Conservation (phyloP, 1,284 basidiomycete species). For the Amylostereum chailletii region DNA sequence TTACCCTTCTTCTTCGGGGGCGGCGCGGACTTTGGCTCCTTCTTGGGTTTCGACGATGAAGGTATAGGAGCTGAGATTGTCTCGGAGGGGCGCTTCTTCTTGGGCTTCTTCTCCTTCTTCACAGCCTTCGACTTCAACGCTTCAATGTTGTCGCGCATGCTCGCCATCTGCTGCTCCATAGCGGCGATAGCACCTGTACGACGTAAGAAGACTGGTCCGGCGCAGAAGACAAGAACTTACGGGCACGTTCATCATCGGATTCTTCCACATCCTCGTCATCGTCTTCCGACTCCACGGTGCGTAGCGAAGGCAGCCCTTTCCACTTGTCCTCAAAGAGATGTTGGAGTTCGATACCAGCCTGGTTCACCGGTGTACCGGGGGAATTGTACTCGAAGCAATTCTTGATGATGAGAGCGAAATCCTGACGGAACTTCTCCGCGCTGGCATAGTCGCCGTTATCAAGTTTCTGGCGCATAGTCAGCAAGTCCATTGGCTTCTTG, state of each 20-base stretch:
- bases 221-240: constrained; percentile 29
- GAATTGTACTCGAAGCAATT: constrained; percentile 96
- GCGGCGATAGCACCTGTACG: constrained; percentile 53
- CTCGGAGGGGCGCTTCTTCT: constrained; percentile 34
- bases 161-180: constrained; percentile 70
- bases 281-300: constrained; percentile 37
- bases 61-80: constrained; percentile 33
- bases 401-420: constrained; percentile 89
- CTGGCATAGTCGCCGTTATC: constrained; percentile 69
- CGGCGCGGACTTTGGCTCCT: constrained; percentile 28
- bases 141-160: constrained; percentile 56
- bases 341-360: constrained; percentile 75
- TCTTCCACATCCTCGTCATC: constrained; percentile 44
- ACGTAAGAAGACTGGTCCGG: constrained; percentile 5
- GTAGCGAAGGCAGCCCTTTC: constrained; percentile 66
- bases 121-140: constrained; percentile 34
- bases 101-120: constrained; percentile 51
- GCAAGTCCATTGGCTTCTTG: constrained; percentile 92
- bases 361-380: constrained; percentile 77
- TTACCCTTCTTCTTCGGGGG: constrained; percentile 41
- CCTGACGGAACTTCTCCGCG: constrained; percentile 76
- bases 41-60: constrained; percentile 50
- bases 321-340: constrained; percentile 89
- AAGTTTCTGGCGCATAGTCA: constrained; percentile 82
- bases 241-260: constrained; percentile 37